Evolutionary conservation across 768 basidiomycete species (phyloP), one percentile per base, ranked within the genome.

Genomic region (Trametes cinnabarina): DNA sequence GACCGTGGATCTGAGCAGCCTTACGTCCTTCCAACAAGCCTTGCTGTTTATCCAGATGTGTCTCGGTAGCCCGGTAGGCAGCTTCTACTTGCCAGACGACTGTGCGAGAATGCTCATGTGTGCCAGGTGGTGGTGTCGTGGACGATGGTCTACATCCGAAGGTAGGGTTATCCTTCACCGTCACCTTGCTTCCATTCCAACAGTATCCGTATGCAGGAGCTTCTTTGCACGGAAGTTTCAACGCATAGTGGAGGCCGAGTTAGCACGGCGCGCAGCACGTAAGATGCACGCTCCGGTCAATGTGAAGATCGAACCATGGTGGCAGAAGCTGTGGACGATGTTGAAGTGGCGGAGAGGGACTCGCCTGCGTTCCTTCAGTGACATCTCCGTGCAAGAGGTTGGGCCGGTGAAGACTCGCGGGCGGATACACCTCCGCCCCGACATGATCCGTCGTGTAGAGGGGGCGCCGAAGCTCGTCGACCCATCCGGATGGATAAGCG

Each of bases 371-470:
- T 55, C 59, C 11, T 47, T 61, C 22, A 51, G 53, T 35, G 59
- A 61, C 50, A 40, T 56, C 10, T 50, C 54, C 19, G 43, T 61
- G 20, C 49, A 61, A 22, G 59, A 61, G 11, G 41, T 51, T 19
- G 54, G 54, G 8, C 54, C 54, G 2, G 26, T 41, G 12, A 55
- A 55, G 44, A 23, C 42, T 12, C 55, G 55, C 8, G 55, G 60
- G 1, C 54, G 60, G 28, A n/a, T 51, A 10, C 54, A 64, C 22
- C 57, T 93, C 6, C 73, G 81, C 47, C 76, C 87, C 23, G 84
- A 90, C 53, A 92, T 92, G 90, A 92, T 94, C 55, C 80, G 83
- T 28, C 77, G 90, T 48, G 79, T 88, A 76, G 82, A 89, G 56
- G 81, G 79, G 46, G 80, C 83, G 1, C 88, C 87, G 6, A 83